A percentile compares a stretch with the other conserved stretches of the same genome.
phyloP scores from a whole-genome alignment of 768 basidiomycete species.

The Exidia glandulosa region DNA sequence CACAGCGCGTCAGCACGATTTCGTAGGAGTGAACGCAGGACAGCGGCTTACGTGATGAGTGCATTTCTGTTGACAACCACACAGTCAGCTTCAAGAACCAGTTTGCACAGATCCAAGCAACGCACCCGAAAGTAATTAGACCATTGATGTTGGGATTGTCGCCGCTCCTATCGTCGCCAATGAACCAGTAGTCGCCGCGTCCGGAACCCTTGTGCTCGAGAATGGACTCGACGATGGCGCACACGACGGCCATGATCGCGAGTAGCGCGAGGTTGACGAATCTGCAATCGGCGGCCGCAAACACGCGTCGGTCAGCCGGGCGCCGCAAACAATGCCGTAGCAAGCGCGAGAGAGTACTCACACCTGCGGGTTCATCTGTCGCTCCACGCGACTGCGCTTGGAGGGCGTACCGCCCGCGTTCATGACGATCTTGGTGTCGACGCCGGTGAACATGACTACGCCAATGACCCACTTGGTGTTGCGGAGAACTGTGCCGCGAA shows the following conservation, averaged over 20 bases:
- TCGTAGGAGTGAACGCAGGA: no score
- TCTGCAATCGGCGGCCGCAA: no score
- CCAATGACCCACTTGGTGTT: constrained; percentile 95
- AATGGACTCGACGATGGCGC: constrained; percentile 76
- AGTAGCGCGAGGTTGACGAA: constrained; percentile 77
- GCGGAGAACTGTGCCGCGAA: constrained; percentile 87
- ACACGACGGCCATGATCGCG: constrained; percentile 70
- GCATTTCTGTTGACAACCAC: no score
- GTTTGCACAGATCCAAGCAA: no score
- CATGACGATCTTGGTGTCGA: constrained; percentile 87
- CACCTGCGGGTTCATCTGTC: constrained; percentile 99
- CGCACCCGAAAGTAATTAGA: constrained; percentile 74
- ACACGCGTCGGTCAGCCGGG: no score
- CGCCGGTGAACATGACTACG: constrained; percentile 82
- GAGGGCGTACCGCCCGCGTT: constrained; percentile 93
- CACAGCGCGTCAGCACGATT: no score
- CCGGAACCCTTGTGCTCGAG: constrained; percentile 61
- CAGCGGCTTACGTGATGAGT: constrained; percentile 88
- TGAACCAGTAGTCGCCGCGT: constrained; percentile 72
- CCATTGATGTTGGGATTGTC: constrained; percentile 91
- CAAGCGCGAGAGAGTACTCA: constrained; percentile 16
- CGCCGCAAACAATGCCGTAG: neutral
- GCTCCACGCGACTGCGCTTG: constrained; percentile 88
- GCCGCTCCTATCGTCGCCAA: constrained; percentile 41
- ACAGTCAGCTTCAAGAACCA: no score